These are phyloP conservation scores for Pythium chondricola DNA, from an alignment of 352 stramenopile species.

Conservation along the genomic window DNA sequence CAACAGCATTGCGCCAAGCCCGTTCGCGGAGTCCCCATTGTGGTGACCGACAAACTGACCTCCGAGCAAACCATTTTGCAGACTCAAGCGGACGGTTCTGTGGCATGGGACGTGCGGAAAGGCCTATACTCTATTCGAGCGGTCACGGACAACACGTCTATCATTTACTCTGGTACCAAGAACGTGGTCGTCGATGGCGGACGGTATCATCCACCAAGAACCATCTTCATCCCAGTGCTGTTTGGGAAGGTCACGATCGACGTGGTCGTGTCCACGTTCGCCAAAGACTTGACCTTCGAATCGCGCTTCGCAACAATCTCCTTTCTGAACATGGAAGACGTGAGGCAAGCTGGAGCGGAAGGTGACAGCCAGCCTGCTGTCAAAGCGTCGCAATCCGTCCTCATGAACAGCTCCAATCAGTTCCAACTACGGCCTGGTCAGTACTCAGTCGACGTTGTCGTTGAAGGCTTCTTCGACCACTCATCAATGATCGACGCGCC, in stretches of 20 bases:
- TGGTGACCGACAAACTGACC: conserved; percentile 53
- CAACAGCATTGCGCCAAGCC: conserved; percentile 32
- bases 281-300: too few species aligned
- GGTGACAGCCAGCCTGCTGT: not conserved
- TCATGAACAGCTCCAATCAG: conserved; percentile 14
- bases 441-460: conserved; percentile 28
- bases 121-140: conserved; percentile 54
- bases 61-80: conserved; percentile 33
- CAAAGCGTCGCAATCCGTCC: conserved; percentile 3
- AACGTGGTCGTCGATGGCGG: conserved; percentile 60
- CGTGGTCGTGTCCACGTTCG: not conserved
- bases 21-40: conserved; percentile 38
- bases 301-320: too few species aligned
- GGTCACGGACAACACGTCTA: conserved; percentile 40
- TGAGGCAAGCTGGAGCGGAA: not conserved
- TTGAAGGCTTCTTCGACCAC: conserved; percentile 20
- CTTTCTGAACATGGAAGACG: too few species aligned
- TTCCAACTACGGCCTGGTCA: conserved; percentile 41
- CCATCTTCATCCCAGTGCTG: conserved; percentile 49
- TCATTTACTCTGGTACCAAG: conserved; percentile 65
- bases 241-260: conserved; percentile 46
- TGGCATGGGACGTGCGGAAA: conserved; percentile 49
- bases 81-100: conserved; percentile 35
- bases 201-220: conserved; percentile 39
- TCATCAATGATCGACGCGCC: conserved; percentile 23